Conservation (phyloP, 2,329 filamentous ascomycete genomes). For the Aspergillus viridinutans region DNA sequence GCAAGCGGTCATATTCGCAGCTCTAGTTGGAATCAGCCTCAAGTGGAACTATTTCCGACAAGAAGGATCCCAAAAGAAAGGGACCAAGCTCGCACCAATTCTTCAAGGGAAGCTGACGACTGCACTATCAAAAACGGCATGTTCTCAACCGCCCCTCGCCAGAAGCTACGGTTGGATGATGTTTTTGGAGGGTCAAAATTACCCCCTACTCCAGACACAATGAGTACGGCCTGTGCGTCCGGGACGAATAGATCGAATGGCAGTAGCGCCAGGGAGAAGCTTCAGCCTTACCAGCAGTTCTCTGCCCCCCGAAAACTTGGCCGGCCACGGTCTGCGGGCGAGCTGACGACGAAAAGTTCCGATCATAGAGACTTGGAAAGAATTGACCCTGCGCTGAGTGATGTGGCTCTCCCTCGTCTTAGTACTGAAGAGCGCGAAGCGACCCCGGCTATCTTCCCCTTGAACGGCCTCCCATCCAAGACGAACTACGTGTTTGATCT, state of each 20-base stretch:
- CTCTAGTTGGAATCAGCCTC: conserved; percentile 30
- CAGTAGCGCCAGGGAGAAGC: conserved; percentile 30
- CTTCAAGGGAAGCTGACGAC: conserved; percentile 16
- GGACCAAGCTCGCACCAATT: conserved; percentile 17
- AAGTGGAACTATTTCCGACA: conserved; percentile 11
- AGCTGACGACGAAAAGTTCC: conserved; percentile 30
- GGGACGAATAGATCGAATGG: conserved; percentile 31
- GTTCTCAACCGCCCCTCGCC: conserved; percentile 19
- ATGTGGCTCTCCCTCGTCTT: conserved; percentile 23
- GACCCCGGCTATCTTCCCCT: conserved; percentile 30
- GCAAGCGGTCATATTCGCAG: conserved; percentile 24
- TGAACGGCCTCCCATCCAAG: conserved; percentile 25
- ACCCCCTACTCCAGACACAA: conserved; percentile 42
- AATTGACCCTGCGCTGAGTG: conserved; percentile 31
- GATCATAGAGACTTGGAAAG: conserved; percentile 27
- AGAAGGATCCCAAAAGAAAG: conserved; percentile 16
- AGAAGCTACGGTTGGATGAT: conserved; percentile 26
- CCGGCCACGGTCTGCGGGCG: conserved; percentile 33
- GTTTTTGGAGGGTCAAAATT: conserved; percentile 33
- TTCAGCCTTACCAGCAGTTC: conserved; percentile 20
- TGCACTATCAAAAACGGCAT: conserved; percentile 22
- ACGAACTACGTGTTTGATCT: conserved; percentile 22
- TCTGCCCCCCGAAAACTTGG: conserved; percentile 17
- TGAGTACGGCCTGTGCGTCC: conserved; percentile 36
- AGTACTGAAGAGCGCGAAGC: conserved; percentile 17